Evolutionary conservation across 805 yeast species (phyloP).

Genomic region (Candida parachauliodes): DNA sequence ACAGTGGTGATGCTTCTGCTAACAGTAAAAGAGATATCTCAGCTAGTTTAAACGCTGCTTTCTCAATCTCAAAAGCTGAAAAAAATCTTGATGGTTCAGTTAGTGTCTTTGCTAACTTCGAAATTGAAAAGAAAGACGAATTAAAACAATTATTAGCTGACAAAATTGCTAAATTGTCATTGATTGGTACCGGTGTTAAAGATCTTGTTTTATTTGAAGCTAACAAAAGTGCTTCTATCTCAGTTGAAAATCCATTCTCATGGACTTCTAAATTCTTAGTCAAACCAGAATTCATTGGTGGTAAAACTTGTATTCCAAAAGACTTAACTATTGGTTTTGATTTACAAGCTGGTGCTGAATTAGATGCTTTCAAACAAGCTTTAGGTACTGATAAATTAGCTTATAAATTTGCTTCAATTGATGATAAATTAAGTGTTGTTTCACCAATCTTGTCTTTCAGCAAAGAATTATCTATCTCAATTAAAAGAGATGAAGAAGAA

Average conservation of each 20-base stretch:
- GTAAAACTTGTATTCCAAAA: conserved; percentile 23
- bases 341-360: conserved; percentile 10
- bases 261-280: conserved; percentile 22
- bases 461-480: not conserved
- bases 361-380: conserved; percentile 2
- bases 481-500: conserved; percentile 5
- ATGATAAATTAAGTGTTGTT: not conserved
- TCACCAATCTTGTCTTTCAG: not conserved
- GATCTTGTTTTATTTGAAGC: conserved; percentile 14
- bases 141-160: conserved; percentile 14
- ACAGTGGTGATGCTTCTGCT: not conserved
- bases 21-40: conserved; percentile 1
- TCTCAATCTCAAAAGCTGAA: conserved; percentile 21
- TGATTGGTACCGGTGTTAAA: conserved; percentile 20
- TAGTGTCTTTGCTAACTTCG: conserved; percentile 21
- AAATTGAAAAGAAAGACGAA: conserved; percentile 18
- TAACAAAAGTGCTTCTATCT: not conserved
- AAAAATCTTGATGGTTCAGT: conserved; percentile 16
- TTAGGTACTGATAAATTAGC: conserved; percentile 3
- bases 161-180: conserved; percentile 14
- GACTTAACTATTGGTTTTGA: conserved; percentile 17
- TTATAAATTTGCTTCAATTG: conserved; percentile 5
- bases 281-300: conserved; percentile 14
- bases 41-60: conserved; percentile 20
- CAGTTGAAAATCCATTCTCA: conserved; percentile 15